Base-by-base conservation (phyloP, 2,329 filamentous ascomycete genomes). In the Penicillium sp. region DNA sequence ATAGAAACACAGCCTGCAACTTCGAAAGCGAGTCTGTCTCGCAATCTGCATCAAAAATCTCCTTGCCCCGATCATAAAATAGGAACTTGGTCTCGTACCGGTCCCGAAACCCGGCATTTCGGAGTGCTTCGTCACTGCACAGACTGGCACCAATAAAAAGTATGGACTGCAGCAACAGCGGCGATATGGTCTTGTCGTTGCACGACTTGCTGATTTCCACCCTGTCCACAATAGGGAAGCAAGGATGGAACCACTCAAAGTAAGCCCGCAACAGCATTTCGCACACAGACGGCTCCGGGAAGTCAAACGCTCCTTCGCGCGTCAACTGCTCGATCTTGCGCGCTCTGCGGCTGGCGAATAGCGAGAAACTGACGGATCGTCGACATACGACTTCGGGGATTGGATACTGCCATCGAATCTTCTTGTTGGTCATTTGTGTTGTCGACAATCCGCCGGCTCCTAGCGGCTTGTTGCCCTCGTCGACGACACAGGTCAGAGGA, bases 211-310 rank as follows among this genome's bases (percentile, higher is more conserved):
- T 71, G 8, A 81, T 68, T 0, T 76, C 73, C 1, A 68, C 67
- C 3, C 79, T 74, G 60, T 83, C 79, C 0, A 84, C 61, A 12
- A 84, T 74, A 0, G 81, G 80, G 48, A 83, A 84, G 54, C 79
- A 79, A 0, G 81, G 80, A 60, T 84, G 81, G 52, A 83, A 83
- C 76, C 80, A 81, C 21, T 72, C 69, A 55, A 84, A 83, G 66
- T 83, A 84, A 0, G 80, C 80, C 18, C 75, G 68, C 0, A 83
- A 62, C 0, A 81, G 69, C 1, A 71, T 71, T 3, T 77, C 68
- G 43, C 76, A 76, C 18, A 77, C 71, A 2, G 72, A 63, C 14
- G 68, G 61, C 2, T 76, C 71, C 0, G 81, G 80, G 23, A 81
- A 76, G 0, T 74, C 73, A 43, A 83, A 75, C 2, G 71, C 74